Evolutionary conservation across 345 rosid genomes (phyloP), one percentile per base, ranked within the genome.

Genomic region (Cardiospermum halicacabum): DNA sequence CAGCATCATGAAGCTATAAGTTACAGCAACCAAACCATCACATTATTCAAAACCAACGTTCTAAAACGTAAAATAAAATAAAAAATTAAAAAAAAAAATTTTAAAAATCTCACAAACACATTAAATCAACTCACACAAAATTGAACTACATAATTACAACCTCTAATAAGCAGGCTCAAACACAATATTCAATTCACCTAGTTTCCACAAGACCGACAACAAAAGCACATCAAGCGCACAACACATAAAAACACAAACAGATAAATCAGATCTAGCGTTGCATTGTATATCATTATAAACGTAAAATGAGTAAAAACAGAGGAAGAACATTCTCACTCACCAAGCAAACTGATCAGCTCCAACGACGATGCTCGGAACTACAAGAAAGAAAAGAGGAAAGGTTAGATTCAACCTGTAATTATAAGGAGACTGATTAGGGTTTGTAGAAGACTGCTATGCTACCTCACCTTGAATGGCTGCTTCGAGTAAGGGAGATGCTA

Each of bases 241-340:
- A 31, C 25, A 31, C 36, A 6, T 3, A 18, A 18, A 28, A 10
- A 30, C 12, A 16, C 40, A 28, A 8, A 13, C 11, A 61, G 47
- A 24, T 5, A 43, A n/a, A 64, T 24, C n/a, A 36, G 24, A 30
- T 53, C 45, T 15, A 34, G 16, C 5, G 10, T 24, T 25, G 28
- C 51, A 18, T 47, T 1, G 19, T 18, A 18, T 7, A 18, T 21
- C 8, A 47, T 47, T 19, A 47, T 21, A 47, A 18, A 11, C 51
- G 51, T 47, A 13, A 18, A 47, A 7, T 18, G 26, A 27, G 6
- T 32, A 1, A 6, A 10, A 30, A 49, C 24, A 30, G 51, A 11
- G 34, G 43, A 32, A 45, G 25, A 15, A 24, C 30, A 66, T 28
- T 66, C 53, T 58, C 62, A 47, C 69, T 69, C 56, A 69, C 77